phyloP scores from a whole-genome alignment of 371 early-diverging fungal species.

The Apophysomyces elegans region DNA sequence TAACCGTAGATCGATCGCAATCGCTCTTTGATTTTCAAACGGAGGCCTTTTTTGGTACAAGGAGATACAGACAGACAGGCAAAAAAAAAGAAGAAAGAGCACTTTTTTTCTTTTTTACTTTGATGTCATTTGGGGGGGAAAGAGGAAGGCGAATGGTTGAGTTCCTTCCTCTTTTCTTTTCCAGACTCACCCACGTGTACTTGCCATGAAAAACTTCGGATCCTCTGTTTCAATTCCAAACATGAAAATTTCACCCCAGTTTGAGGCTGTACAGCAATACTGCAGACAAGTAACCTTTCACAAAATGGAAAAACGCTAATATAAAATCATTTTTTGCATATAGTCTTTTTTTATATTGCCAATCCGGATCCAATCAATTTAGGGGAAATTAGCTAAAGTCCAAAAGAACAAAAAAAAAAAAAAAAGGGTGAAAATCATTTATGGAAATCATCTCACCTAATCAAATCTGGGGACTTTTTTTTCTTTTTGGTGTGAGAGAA shows the following conservation, averaged over 20 bases:
- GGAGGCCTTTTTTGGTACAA: background rate
- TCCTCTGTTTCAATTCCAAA: background rate
- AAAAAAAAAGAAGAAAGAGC: no score
- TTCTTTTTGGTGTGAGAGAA: background rate
- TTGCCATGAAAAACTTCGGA: background rate
- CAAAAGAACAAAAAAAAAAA: background rate
- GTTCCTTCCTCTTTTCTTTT: background rate
- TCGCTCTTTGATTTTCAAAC: background rate
- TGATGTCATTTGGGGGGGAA: background rate
- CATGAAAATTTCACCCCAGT: no score
- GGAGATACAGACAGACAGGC: no score
- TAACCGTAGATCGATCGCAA: background rate
- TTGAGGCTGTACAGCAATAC: no score
- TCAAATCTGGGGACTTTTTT: background rate
- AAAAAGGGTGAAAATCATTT: background rate
- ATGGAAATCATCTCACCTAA: conserved; percentile 8
- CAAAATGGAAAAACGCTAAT: conserved; percentile 10
- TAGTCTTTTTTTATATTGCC: no score
- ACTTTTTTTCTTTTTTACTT: background rate
- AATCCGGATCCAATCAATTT: conserved; percentile 1
- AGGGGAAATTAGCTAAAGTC: background rate
- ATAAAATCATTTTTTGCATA: background rate
- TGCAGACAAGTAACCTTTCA: no score
- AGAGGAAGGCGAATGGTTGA: no score
- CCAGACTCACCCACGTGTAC: conserved; percentile 4